Conservation (phyloP, 2,329 filamentous ascomycete genomes). For the Emergomyces africanus region DNA sequence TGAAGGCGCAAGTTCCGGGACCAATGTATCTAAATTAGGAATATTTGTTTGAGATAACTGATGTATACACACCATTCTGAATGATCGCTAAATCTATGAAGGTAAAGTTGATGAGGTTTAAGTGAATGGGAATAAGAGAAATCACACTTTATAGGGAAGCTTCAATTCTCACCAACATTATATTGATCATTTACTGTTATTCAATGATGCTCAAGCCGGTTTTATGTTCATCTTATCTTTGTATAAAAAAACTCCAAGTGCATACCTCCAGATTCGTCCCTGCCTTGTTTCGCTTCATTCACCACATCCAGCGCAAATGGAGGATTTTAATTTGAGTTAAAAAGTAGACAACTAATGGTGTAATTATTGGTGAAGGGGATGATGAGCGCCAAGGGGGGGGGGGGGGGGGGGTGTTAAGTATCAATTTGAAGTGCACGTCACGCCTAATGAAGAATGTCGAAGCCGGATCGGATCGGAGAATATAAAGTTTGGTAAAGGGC, state of each 20-base stretch:
- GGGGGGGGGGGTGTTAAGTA: neutral
- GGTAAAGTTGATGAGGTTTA: neutral
- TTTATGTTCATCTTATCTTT: neutral
- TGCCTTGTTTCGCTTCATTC: neutral
- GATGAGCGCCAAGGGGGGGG: neutral
- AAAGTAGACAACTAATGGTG: neutral
- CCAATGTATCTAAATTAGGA: neutral
- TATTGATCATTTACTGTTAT: neutral
- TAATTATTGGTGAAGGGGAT: neutral
- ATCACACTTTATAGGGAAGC: conserved; percentile 4
- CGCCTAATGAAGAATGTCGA: neutral
- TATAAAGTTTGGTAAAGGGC: neutral
- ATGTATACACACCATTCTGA: neutral
- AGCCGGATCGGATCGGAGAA: neutral
- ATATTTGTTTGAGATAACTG: neutral
- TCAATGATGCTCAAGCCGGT: neutral
- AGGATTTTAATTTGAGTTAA: neutral
- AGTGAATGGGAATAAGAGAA: neutral
- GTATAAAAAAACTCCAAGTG: neutral
- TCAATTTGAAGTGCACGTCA: neutral
- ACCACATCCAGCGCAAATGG: neutral
- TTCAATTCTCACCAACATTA: neutral
- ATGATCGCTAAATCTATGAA: neutral
- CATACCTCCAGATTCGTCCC: neutral
- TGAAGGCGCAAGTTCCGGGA: neutral